Base-by-base conservation (phyloP, 2,329 filamentous ascomycete genomes). In the Moelleriella libera region DNA sequence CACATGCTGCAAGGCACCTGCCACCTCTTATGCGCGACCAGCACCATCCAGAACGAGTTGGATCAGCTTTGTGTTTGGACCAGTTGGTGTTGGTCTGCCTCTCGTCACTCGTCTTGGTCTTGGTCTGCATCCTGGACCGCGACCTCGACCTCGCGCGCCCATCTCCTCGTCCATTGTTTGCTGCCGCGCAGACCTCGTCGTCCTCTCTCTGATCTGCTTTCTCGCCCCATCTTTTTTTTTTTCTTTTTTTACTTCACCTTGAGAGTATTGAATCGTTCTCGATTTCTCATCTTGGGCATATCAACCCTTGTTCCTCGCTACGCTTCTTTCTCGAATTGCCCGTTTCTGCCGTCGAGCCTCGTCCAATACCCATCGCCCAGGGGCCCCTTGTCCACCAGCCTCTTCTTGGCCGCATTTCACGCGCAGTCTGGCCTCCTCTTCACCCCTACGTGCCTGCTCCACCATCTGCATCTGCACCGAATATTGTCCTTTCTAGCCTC, bases 41-140 rank as follows among this genome's bases (percentile, higher is more conserved):
- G 32, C 32, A 8, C 12, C 32, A 37, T 37, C 8, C 32, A 37
- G 7, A 37, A 37, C 32, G 21, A 21, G 21, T 21, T 21, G 21
- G 21, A 21, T 12, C 7, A 37, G 59, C 55, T 53, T 53, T 56
- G 53, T 58, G 12, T 37, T 3, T 3, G 32, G 32, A 12, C 32
- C 12, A 37, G 8, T 12, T 37, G 32, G 21, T 37, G 7, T 37
- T 45, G 54, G 55, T 63, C 57, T 59, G 55, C 32, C 32, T 37
- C 32, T 37, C 32, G 32, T 37, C 12, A 37, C 32, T 12, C 32
- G 32, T 7, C 32, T 37, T 37, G 32, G 44, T n/a, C 41, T n/a
- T 30, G 41, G 50, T 48, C 46, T 44, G 43, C 44, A 44, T 46
- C 48, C 46, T 37, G 47, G 45, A n/a, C 41, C 41, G 9, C 41